Conservation (phyloP, 202 grass and related monocot species). For the Alloteropsis angusta region DNA sequence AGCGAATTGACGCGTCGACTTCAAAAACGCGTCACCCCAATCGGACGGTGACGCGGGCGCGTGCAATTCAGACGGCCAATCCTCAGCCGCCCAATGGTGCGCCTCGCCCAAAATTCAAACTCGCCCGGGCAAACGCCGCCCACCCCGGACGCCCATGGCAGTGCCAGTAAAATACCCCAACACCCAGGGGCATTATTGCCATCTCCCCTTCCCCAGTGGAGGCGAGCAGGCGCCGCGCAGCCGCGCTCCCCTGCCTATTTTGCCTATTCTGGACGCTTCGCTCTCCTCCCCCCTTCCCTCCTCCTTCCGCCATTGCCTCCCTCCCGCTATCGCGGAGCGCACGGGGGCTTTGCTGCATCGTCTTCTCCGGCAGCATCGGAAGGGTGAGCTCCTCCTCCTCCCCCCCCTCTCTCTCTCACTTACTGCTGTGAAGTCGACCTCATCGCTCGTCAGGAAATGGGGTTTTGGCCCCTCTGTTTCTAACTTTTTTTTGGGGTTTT, state of each 20-base stretch:
- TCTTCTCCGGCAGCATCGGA: not conserved
- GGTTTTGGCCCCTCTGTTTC: not conserved
- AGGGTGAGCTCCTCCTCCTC: conserved; percentile 12
- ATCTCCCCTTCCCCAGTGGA: not conserved
- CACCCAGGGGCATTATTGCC: not conserved
- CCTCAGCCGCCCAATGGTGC: conserved; percentile 2
- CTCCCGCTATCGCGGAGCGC: not conserved
- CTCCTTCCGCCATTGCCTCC: not conserved
- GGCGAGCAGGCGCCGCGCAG: no score
- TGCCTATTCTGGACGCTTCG: conserved; percentile 5
- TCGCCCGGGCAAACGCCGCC: conserved; percentile 3
- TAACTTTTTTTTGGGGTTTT: not conserved
- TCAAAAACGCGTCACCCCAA: not conserved
- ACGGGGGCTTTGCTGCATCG: not conserved
- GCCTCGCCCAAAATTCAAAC: conserved; percentile 37
- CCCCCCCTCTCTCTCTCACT: not conserved
- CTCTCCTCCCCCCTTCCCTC: not conserved
- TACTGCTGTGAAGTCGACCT: not conserved
- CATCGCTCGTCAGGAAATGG: not conserved
- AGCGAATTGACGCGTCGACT: not conserved
- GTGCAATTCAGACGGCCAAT: not conserved
- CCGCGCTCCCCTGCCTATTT: not conserved
- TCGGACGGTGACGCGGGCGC: conserved; percentile 6
- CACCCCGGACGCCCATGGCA: not conserved
- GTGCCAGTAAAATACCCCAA: not conserved